phyloP scores from a whole-genome alignment of 805 yeast species.

The Kuraishia capsulata region DNA sequence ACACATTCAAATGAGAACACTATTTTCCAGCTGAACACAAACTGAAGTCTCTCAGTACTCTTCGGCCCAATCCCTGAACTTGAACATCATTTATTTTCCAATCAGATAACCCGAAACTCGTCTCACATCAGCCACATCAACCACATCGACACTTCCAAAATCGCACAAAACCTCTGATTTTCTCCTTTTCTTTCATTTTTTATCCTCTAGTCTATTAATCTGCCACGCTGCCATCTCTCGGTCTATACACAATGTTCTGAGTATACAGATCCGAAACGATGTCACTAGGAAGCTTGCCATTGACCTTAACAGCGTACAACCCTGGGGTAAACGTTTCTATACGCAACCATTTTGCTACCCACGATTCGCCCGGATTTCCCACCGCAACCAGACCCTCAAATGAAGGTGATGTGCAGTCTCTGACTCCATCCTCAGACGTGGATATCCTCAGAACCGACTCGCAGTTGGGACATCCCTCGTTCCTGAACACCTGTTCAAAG shows the following conservation, averaged over 20 bases:
- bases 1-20: too few species aligned
- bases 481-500: constrained; percentile 45
- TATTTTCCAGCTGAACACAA: too few species aligned
- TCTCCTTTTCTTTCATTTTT: too few species aligned
- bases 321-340: constrained; percentile 86
- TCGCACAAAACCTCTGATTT: too few species aligned
- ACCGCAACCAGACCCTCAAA: constrained; percentile 93
- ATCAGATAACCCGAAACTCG: too few species aligned
- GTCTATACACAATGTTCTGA: constrained; percentile 79
- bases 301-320: constrained; percentile 85
- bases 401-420: constrained; percentile 92
- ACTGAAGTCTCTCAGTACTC: too few species aligned
- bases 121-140: too few species aligned
- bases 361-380: constrained; percentile 74
- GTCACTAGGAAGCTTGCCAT: constrained; percentile 86
- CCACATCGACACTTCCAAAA: too few species aligned
- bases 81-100: too few species aligned
- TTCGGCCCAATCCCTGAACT: too few species aligned
- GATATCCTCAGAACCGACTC: constrained; percentile 71
- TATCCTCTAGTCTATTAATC: constrained; percentile 4
- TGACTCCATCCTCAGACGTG: constrained; percentile 61
- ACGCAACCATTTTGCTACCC: constrained; percentile 97
- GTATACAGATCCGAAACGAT: constrained; percentile 62
- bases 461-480: constrained; percentile 93
- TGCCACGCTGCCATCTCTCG: constrained; percentile 82